phyloP scores from a whole-genome alignment of 1,139 yeast genomes.

The Candida glucosophila region DNA sequence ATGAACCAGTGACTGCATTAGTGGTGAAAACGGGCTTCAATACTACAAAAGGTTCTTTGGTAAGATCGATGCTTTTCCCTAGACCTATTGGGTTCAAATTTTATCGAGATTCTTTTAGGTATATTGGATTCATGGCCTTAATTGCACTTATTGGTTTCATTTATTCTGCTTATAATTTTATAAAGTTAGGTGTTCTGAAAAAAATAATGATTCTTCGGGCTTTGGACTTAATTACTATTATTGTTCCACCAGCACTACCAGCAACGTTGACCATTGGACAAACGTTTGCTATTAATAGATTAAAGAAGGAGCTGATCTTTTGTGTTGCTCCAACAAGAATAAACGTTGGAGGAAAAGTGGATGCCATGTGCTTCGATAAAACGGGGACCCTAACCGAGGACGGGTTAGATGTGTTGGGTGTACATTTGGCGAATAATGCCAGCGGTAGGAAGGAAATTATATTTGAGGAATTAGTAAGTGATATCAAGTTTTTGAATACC shows the following conservation, averaged over 20 bases:
- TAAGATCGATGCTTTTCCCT: conserved; percentile 94
- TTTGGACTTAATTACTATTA: conserved; percentile 87
- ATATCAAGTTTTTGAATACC: conserved; percentile 14
- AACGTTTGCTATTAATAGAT: conserved; percentile 75
- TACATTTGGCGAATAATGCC: conserved; percentile 54
- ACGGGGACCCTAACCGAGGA: conserved; percentile 98
- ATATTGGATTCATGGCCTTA: conserved; percentile 87
- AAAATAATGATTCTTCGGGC: conserved; percentile 77
- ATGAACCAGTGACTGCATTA: conserved; percentile 78
- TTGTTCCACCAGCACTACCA: conserved; percentile 97
- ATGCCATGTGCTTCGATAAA: conserved; percentile 86
- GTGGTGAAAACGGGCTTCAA: conserved; percentile 87
- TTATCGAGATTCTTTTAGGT: conserved; percentile 87
- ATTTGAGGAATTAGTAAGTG: conserved; percentile 37
- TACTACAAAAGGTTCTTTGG: conserved; percentile 92
- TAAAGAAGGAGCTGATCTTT: conserved; percentile 57
- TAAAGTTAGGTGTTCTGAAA: conserved; percentile 63
- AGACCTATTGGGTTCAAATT: conserved; percentile 91
- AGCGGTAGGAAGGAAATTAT: conserved; percentile 41
- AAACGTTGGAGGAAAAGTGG: conserved; percentile 89
- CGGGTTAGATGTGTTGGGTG: conserved; percentile 87
- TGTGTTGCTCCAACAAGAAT: conserved; percentile 93
- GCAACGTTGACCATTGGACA: conserved; percentile 96
- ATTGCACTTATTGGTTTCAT: conserved; percentile 82
- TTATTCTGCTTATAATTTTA: conserved; percentile 75